Conservation (phyloP, 2,329 filamentous ascomycete genomes). For the Aspergillus tanneri region DNA sequence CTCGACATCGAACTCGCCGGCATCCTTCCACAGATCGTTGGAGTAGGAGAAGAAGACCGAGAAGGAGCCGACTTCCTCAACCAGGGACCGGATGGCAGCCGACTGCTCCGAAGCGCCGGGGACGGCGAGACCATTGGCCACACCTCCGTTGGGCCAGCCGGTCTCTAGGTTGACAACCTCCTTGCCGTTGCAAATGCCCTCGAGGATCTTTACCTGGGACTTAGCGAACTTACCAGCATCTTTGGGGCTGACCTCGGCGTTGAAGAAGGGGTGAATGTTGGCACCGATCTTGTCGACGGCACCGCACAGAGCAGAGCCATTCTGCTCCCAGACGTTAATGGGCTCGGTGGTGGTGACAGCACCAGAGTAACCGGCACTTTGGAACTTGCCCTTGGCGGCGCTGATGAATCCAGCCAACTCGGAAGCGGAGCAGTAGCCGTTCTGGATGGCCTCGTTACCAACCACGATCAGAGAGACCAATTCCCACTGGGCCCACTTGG, state of each 20-base stretch:
- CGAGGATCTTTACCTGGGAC: slow-evolving; percentile 69
- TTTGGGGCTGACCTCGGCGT: slow-evolving; percentile 61
- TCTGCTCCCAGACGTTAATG: slow-evolving; percentile 69
- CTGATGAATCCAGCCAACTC: slow-evolving; percentile 70
- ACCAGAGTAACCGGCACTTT: slow-evolving; percentile 66
- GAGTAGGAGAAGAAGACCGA: slow-evolving; percentile 78
- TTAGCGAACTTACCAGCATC: slow-evolving; percentile 74
- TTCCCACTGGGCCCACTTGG: slow-evolving; percentile 70
- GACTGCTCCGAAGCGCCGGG: slow-evolving; percentile 67
- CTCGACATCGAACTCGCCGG: slow-evolving; percentile 71
- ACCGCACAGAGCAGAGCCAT: slow-evolving; percentile 62
- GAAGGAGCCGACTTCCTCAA: slow-evolving; percentile 62
- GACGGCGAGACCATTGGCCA: slow-evolving; percentile 69
- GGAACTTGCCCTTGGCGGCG: slow-evolving; percentile 64
- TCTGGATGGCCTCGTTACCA: slow-evolving; percentile 88
- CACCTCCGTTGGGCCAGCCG: slow-evolving; percentile 77
- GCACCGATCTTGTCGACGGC: slow-evolving; percentile 75
- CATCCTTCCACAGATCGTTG: slow-evolving; percentile 78
- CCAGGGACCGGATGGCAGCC: slow-evolving; percentile 69
- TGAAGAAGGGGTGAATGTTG: slow-evolving; percentile 97
- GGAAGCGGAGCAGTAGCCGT: slow-evolving; percentile 62
- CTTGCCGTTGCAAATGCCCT: slow-evolving; percentile 68
- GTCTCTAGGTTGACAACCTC: slow-evolving; percentile 81
- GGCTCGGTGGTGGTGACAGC: slow-evolving; percentile 84
- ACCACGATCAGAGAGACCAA: slow-evolving; percentile 77